These are phyloP conservation scores for Fonsecaea monophora DNA, from an alignment of 2,329 filamentous ascomycete genomes.

Conservation along the genomic window DNA sequence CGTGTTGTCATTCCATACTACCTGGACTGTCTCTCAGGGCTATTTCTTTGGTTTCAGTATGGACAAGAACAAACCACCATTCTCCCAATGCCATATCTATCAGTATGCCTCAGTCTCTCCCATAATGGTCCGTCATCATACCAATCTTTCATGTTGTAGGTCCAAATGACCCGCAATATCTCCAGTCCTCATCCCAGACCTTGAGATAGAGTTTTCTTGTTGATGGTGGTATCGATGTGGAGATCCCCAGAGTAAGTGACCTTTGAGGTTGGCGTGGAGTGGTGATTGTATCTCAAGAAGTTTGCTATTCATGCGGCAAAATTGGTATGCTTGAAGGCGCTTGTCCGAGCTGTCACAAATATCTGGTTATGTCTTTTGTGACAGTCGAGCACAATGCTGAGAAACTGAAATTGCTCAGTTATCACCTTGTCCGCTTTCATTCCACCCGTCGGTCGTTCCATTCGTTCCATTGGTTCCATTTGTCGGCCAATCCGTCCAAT, in stretches of 20 bases:
- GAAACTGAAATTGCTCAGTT: neutral
- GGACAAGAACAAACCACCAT: neutral
- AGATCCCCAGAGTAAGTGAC: neutral
- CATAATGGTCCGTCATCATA: neutral
- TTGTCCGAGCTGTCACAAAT: neutral
- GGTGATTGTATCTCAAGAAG: neutral
- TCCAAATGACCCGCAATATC: conserved; percentile 1
- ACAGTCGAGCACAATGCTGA: neutral
- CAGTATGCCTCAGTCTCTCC: neutral
- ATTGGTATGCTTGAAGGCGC: neutral
- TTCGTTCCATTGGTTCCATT: neutral
- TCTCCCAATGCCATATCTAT: neutral
- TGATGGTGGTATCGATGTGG: neutral
- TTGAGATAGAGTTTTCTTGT: conserved; percentile 2
- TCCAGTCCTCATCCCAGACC: neutral
- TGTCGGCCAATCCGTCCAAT: neutral
- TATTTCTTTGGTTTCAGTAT: neutral
- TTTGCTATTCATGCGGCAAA: neutral
- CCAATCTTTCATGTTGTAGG: neutral
- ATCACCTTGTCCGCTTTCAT: neutral
- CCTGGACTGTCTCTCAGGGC: neutral
- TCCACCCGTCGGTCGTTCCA: neutral
- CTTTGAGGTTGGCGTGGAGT: neutral
- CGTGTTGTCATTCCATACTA: neutral
- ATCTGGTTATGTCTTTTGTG: neutral